These are phyloP conservation scores for Clonostachys solani DNA, from an alignment of 2,329 filamentous ascomycete genomes.

Conservation along the genomic window DNA sequence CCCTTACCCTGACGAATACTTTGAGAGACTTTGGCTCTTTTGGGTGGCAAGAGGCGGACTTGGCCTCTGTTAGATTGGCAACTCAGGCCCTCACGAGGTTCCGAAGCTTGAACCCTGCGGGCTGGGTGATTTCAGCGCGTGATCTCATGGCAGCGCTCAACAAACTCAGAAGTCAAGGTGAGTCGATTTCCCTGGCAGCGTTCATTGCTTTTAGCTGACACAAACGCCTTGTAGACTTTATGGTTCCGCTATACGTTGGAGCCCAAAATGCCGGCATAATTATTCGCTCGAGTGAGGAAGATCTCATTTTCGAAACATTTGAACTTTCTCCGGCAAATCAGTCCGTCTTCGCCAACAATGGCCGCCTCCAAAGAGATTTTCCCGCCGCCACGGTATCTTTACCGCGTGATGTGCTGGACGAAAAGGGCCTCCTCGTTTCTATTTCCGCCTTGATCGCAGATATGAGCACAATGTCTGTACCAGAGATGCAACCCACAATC, in stretches of 20 bases:
- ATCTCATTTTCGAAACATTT: slow-evolving; percentile 21
- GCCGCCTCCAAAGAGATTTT: slow-evolving; percentile 20
- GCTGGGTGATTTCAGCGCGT: neutral
- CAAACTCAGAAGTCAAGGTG: neutral
- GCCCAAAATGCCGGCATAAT: slow-evolving; percentile 28
- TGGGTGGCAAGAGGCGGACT: neutral
- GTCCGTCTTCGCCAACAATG: slow-evolving; percentile 14
- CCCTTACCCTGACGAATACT: neutral
- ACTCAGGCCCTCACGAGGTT: neutral
- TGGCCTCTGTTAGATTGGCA: no score
- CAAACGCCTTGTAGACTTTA: neutral
- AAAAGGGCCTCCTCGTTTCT: slow-evolving; percentile 7
- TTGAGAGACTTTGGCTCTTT: neutral
- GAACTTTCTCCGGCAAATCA: slow-evolving; percentile 22
- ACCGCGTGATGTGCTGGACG: slow-evolving; percentile 2
- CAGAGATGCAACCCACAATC: slow-evolving; percentile 10
- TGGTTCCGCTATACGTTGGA: slow-evolving; percentile 9
- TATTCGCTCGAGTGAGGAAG: slow-evolving; percentile 9
- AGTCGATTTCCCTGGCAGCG: neutral
- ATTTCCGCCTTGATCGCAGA: slow-evolving; percentile 12
- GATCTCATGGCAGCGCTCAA: neutral
- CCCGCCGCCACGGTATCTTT: slow-evolving; percentile 15
- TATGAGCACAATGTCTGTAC: slow-evolving; percentile 16
- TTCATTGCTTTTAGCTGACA: neutral
- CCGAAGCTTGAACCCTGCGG: neutral